These are phyloP conservation scores for Venturiaceae sp. DNA, from an alignment of 2,329 filamentous ascomycete genomes.

Conservation along the genomic window DNA sequence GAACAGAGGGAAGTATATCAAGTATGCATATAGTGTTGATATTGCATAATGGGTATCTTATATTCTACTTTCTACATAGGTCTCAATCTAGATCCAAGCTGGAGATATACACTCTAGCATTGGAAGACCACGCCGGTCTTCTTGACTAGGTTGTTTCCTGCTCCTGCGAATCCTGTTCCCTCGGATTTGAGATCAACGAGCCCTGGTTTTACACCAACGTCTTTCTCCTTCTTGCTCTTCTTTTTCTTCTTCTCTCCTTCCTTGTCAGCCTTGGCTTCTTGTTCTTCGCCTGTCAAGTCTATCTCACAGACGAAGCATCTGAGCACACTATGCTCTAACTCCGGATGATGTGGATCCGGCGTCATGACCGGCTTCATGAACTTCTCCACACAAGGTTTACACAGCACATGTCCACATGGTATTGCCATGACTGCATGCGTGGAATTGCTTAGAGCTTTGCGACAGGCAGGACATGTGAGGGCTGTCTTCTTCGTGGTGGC, in stretches of 20 bases:
- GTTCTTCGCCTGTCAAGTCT: constrained; percentile 46
- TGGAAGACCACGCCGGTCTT: constrained; percentile 74
- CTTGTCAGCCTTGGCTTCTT: constrained; percentile 12
- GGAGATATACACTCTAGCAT: constrained; percentile 40
- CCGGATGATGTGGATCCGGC: constrained; percentile 50
- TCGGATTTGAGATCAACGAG: constrained; percentile 74
- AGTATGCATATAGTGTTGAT: too few relatives aligned
- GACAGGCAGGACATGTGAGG: constrained; percentile 72
- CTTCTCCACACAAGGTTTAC: constrained; percentile 71
- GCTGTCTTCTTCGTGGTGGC: constrained; percentile 37
- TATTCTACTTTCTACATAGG: neutral
- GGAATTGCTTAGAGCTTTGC: constrained; percentile 71
- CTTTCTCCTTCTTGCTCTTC: constrained; percentile 32
- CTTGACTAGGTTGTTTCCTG: constrained; percentile 74
- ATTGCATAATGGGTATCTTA: neutral
- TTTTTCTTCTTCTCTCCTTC: constrained; percentile 16
- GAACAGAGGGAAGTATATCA: too few relatives aligned
- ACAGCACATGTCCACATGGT: constrained; percentile 87
- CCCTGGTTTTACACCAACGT: constrained; percentile 53
- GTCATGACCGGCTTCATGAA: constrained; percentile 58
- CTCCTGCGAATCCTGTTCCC: constrained; percentile 85
- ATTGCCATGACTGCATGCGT: constrained; percentile 75
- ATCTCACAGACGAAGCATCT: constrained; percentile 82
- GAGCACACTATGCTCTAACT: constrained; percentile 43
- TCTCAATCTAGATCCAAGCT: neutral